A percentile compares a stretch with the other conserved stretches of the same genome.
Evolutionary conservation across 805 yeast species (phyloP).

Genomic region (Starmerella sp.): DNA sequence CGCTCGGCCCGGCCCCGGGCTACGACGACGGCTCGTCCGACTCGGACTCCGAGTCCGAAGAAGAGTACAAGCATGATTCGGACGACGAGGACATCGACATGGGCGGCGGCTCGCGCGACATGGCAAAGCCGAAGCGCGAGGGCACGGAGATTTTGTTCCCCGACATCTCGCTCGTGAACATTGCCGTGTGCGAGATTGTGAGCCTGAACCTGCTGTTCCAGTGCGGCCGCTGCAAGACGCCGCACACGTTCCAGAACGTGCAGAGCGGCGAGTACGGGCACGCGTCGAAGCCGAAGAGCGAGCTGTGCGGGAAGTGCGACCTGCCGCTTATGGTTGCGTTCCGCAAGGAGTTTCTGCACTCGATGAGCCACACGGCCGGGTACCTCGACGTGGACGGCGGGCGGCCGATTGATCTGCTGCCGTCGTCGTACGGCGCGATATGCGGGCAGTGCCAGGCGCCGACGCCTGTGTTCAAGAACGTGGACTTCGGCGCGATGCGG

Average conservation of each 20-base stretch:
- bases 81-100: slow-evolving; percentile 25
- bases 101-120: slow-evolving; percentile 7
- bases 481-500: slow-evolving; percentile 28
- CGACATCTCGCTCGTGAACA: slow-evolving; percentile 26
- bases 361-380: slow-evolving; percentile 27
- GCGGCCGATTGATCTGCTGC: slow-evolving; percentile 29
- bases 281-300: slow-evolving; percentile 26
- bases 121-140: slow-evolving; percentile 16
- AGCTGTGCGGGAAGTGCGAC: slow-evolving; percentile 30
- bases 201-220: slow-evolving; percentile 29
- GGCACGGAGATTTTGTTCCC: slow-evolving; percentile 31
- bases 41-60: slow-evolving; percentile 7
- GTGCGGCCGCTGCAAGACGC: slow-evolving; percentile 32
- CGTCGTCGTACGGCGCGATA: slow-evolving; percentile 30
- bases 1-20: neutral
- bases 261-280: slow-evolving; percentile 29
- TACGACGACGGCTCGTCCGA: neutral
- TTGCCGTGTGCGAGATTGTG: slow-evolving; percentile 29
- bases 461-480: slow-evolving; percentile 26
- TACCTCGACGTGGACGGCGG: slow-evolving; percentile 34
- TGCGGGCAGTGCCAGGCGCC: slow-evolving; percentile 30
- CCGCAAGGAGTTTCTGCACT: slow-evolving; percentile 31
- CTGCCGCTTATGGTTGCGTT: slow-evolving; percentile 28
- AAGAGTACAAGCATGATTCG: slow-evolving; percentile 18
- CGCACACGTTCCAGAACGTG: slow-evolving; percentile 28